These are phyloP conservation scores for Talaromyces thailandensis DNA, from an alignment of 495 filamentous ascomycete species.

Conservation along the genomic window DNA sequence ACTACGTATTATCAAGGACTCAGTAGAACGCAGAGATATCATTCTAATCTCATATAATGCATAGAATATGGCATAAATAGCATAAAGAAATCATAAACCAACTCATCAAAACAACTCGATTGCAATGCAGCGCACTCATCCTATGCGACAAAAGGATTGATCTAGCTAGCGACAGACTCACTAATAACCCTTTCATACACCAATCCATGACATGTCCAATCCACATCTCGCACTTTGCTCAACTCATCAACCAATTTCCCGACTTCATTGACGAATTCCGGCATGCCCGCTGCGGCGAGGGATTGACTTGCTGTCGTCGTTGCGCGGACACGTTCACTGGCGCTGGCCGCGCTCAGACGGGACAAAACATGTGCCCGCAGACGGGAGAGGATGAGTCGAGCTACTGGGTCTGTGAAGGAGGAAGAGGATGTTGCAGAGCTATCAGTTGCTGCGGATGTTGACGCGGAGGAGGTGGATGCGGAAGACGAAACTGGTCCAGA, in stretches of 20 bases:
- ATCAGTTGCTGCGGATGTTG: constrained; percentile 14
- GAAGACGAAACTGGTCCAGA: constrained; percentile 11
- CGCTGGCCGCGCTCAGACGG: constrained; percentile 64
- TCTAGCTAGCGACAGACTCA: constrained; percentile 9
- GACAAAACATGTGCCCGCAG: constrained; percentile 67
- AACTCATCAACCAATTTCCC: constrained; percentile 74
- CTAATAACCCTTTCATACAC: constrained; percentile 68
- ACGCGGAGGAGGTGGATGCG: constrained; percentile 5
- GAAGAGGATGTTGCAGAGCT: constrained; percentile 7
- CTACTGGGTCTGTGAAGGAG: constrained; percentile 65
- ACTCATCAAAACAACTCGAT: not conserved
- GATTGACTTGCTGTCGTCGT: constrained; percentile 77
- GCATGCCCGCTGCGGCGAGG: constrained; percentile 68
- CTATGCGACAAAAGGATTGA: not conserved
- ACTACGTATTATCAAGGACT: not conserved
- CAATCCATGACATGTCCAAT: constrained; percentile 65
- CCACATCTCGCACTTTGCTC: constrained; percentile 63
- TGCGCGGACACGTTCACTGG: constrained; percentile 72
- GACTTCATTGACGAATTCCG: constrained; percentile 84
- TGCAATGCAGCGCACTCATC: not conserved
- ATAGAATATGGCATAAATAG: not conserved
- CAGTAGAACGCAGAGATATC: not conserved
- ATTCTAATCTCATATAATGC: not conserved
- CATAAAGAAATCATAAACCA: not conserved
- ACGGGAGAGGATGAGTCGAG: constrained; percentile 68